phyloP scores from a whole-genome alignment of 257 asterid species.

The Nicotiana undulata region DNA sequence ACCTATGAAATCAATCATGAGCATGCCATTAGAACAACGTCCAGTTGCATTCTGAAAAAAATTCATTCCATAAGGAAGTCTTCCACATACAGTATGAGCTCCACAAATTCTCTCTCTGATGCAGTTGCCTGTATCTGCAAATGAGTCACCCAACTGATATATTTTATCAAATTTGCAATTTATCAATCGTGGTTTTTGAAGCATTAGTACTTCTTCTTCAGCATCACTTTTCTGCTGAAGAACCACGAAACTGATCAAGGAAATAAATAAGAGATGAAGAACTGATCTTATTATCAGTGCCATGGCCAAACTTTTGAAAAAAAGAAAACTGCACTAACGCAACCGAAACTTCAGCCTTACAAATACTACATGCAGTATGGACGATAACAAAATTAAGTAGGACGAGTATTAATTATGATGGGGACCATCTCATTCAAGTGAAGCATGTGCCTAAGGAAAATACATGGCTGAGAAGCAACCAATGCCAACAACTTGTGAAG shows the following conservation, averaged over 20 bases:
- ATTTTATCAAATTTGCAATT: constrained; percentile 11
- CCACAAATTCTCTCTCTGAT: neutral
- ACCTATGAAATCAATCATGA: constrained; percentile 16
- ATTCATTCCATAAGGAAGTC: constrained; percentile 15
- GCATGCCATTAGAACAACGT: constrained; percentile 15
- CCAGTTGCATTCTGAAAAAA: constrained; percentile 11
- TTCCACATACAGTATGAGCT: neutral
- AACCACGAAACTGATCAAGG: neutral
- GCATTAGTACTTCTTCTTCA: neutral
- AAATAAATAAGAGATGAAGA: neutral
- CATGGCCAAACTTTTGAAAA: neutral
- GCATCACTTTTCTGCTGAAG: neutral
- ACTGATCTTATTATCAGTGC: neutral
- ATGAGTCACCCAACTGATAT: constrained; percentile 21
- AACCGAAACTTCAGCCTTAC: neutral
- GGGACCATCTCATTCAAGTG: too few species aligned
- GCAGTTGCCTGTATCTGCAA: constrained; percentile 20
- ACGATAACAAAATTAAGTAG: too few species aligned
- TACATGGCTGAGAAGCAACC: too few species aligned
- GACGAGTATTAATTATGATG: too few species aligned
- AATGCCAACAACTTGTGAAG: too few species aligned
- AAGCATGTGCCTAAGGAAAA: too few species aligned
- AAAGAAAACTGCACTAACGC: neutral
- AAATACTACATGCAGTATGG: too few species aligned
- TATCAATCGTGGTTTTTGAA: neutral